Conservation (phyloP, 148 eudicot genomes). For the Euryodendron excelsum region DNA sequence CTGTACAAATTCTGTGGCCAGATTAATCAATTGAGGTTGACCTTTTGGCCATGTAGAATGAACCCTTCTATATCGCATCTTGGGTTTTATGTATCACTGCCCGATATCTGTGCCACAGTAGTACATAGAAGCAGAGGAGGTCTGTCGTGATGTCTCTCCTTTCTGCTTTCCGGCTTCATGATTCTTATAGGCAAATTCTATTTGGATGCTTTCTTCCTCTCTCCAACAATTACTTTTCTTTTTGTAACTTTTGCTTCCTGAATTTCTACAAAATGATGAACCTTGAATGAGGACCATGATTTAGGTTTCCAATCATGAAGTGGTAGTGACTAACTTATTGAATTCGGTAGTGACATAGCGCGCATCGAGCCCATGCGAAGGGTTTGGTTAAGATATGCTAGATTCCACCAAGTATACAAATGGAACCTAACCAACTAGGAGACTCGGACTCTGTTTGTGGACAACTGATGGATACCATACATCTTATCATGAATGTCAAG, state of each 20-base stretch:
- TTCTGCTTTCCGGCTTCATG: background rate
- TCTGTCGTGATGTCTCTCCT: background rate
- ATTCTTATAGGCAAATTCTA: background rate
- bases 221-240: background rate
- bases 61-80: background rate
- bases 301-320: background rate
- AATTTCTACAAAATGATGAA: background rate
- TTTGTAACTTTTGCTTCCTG: background rate
- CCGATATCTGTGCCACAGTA: background rate
- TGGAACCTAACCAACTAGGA: no score
- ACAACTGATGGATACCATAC: background rate
- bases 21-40: background rate
- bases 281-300: slow-evolving; percentile 1
- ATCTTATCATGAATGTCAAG: background rate
- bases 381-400: no score
- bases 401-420: no score
- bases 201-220: background rate
- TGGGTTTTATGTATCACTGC: background rate
- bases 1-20: background rate
- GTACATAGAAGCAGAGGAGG: background rate
- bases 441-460: background rate
- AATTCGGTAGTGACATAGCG: no score
- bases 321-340: background rate
- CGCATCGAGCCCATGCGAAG: no score
- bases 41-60: background rate